Base-by-base conservation (phyloP, 1,284 basidiomycete species). In the Ganoderma sp. region DNA sequence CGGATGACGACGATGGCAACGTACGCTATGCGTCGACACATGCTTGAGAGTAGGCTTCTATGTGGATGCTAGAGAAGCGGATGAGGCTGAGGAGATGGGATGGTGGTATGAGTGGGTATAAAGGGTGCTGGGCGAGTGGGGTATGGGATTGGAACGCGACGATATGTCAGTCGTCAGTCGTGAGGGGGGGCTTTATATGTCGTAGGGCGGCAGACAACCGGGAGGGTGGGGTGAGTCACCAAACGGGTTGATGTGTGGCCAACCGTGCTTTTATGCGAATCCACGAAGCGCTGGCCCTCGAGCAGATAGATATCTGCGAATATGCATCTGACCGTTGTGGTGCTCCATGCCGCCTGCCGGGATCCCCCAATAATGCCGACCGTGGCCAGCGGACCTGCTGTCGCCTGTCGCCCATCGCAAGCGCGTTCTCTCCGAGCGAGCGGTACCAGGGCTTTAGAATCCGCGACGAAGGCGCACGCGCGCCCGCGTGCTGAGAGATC, bases 21-120 rank as follows among this genome's bases (percentile, higher is more conserved):
- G 61, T 76, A 81, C 80, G 80, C 79, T 54, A 81, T 80, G 70
- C 79, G 75, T 66, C 77, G 78, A 71, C 80, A 81, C 80, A 81
- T 81, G 66, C 63, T 58, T 66, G 41, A 9, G 58, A n/a, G 12
- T 52, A n/a, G 56, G 48, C n/a, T 60, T 48, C 19, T 63, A n/a
- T 37, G 32, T 60, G 6, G 61, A 28, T 28, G 60, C 15, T 52
- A 39, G 17, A 37, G 50, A 65, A 42, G 48, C 8, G n/a, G 56
- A 52, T 19, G 64, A 34, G 37, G 14, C n/a, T 52, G 50, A 32
- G 50, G 34, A 61, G 59, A 63, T 65, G 52, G 28, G 61, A 28
- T 25, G 43, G 58, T 25, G 61, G n/a, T 34, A 65, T 25, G 65
- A 5, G 22, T 25, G 28, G 54, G 65, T 67, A 62, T 67, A 45